Evolutionary conservation across 2,329 filamentous ascomycete genomes (phyloP).

Genomic region (Paecilomyces formosus): DNA sequence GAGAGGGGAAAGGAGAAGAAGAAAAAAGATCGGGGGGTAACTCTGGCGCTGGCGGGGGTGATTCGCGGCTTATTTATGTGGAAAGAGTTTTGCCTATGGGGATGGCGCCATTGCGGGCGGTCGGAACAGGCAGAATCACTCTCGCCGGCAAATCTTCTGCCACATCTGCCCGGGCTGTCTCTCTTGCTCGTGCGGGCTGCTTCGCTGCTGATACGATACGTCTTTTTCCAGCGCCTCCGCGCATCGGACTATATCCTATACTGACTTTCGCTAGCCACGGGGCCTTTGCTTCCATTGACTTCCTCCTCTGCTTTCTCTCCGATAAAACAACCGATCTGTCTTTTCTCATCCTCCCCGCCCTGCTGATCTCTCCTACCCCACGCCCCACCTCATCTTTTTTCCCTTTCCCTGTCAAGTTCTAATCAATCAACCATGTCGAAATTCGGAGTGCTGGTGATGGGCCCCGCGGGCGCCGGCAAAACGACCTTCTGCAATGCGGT

Average conservation of each 20-base stretch:
- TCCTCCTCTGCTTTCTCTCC: background rate
- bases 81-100: background rate
- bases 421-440: conserved; percentile 83
- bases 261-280: background rate
- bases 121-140: conserved; percentile 13
- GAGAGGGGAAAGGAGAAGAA: conserved; percentile 9
- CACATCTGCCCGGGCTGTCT: background rate
- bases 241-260: background rate
- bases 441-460: conserved; percentile 92
- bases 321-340: background rate
- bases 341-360: background rate
- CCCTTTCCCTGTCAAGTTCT: no score
- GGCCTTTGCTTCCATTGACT: background rate
- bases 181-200: background rate
- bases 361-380: background rate
- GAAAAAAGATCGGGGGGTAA: conserved; percentile 15
- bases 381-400: background rate
- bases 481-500: conserved; percentile 92
- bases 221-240: background rate
- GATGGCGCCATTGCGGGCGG: conserved; percentile 26
- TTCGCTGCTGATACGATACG: conserved; percentile 7
- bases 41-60: conserved; percentile 19
- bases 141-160: background rate
- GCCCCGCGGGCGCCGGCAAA: conserved; percentile 92
- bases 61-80: conserved; percentile 4